Percentiles rank a stretch among this genome's conserved stretches.
Conservation (phyloP, 305 asterid species). For the Fraxinus floribunda region DNA sequence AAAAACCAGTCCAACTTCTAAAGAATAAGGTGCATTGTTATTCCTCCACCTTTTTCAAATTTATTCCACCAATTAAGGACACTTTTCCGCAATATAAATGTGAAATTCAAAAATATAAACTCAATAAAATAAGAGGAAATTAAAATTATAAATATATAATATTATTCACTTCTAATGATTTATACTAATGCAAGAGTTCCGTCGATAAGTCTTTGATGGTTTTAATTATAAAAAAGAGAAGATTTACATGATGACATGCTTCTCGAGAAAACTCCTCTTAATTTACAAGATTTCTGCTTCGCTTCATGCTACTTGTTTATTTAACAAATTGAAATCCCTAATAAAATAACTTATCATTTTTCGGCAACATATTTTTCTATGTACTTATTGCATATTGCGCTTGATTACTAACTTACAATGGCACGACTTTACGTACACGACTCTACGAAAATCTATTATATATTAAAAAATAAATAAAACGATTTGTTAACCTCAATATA, state of each 20-base stretch:
- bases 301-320: not conserved
- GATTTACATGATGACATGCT: too few species aligned
- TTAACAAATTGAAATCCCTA: not conserved
- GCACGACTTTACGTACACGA: not conserved
- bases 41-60: not conserved
- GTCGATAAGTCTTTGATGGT: not conserved
- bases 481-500: too few species aligned
- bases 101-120: not conserved
- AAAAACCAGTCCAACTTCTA: too few species aligned
- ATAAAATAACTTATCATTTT: too few species aligned
- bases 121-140: not conserved
- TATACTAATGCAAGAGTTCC: not conserved
- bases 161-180: not conserved
- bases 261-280: not conserved
- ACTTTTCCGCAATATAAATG: not conserved
- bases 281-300: not conserved
- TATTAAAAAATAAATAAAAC: too few species aligned
- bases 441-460: too few species aligned
- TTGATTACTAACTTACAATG: not conserved
- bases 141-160: not conserved
- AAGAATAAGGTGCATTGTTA: not conserved
- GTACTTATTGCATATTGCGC: not conserved
- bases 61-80: not conserved
- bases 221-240: not conserved
- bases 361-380: not conserved